A percentile compares a stretch with the other conserved stretches of the same genome.
phyloP scores from a whole-genome alignment of 1,284 basidiomycete species.

The Baeospora myosura region DNA sequence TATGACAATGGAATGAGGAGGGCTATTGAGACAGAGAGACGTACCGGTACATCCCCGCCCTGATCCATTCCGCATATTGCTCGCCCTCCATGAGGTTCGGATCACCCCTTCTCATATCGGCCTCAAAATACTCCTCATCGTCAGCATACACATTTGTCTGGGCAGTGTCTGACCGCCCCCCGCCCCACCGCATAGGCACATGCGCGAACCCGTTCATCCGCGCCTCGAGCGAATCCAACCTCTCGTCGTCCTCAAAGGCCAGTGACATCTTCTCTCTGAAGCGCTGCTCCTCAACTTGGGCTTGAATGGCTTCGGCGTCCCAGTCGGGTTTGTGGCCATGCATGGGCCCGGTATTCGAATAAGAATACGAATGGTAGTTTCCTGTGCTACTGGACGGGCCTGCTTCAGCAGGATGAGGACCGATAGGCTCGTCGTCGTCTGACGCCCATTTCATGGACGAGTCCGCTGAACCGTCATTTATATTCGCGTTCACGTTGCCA shows the following conservation, averaged over 20 bases:
- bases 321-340: constrained; percentile 23
- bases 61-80: constrained; percentile 75
- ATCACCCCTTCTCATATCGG: too few relatives aligned
- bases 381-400: not conserved
- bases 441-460: constrained; percentile 28
- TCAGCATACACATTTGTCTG: too few relatives aligned
- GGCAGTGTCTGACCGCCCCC: too few relatives aligned
- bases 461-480: too few relatives aligned
- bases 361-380: constrained; percentile 9
- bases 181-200: constrained; percentile 53
- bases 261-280: constrained; percentile 67
- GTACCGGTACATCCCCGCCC: constrained; percentile 73
- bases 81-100: constrained; percentile 73
- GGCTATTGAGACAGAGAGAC: constrained; percentile 19
- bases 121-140: too few relatives aligned
- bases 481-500: too few relatives aligned
- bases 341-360: constrained; percentile 11
- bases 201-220: constrained; percentile 60
- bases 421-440: constrained; percentile 19
- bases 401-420: constrained; percentile 16
- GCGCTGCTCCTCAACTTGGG: constrained; percentile 50
- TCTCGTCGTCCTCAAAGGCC: constrained; percentile 63
- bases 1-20: not conserved
- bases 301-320: constrained; percentile 43
- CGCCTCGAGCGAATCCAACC: constrained; percentile 54